phyloP scores from a whole-genome alignment of 2,329 filamentous ascomycete species.

The Fusarium luffae region DNA sequence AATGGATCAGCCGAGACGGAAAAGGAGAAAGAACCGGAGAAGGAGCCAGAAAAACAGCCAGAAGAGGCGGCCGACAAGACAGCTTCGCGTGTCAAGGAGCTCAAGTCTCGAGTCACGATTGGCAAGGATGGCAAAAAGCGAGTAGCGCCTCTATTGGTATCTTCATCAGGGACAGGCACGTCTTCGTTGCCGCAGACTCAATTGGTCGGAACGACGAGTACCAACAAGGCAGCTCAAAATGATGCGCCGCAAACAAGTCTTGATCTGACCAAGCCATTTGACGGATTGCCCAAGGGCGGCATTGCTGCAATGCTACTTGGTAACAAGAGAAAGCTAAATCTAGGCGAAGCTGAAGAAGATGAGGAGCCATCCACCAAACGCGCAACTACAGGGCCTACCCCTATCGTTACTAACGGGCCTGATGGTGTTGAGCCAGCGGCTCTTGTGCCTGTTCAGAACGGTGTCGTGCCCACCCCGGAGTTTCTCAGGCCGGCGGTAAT shows the following conservation, averaged over 20 bases:
- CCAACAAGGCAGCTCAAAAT: conserved; percentile 68
- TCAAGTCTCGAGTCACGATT: conserved; percentile 93
- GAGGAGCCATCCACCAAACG: conserved; percentile 64
- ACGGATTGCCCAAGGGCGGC: conserved; percentile 90
- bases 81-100: conserved; percentile 64
- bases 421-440: conserved; percentile 83
- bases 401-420: conserved; percentile 79
- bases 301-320: conserved; percentile 87
- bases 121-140: conserved; percentile 98
- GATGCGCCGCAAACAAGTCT: conserved; percentile 85
- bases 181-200: conserved; percentile 91
- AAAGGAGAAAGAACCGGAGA: conserved; percentile 51
- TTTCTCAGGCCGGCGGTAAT: conserved; percentile 88
- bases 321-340: conserved; percentile 87
- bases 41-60: conserved; percentile 52
- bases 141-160: conserved; percentile 90
- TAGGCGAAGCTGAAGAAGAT: conserved; percentile 81
- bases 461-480: conserved; percentile 77
- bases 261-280: conserved; percentile 92
- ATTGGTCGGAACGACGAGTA: conserved; percentile 79
- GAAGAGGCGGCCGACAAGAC: conserved; percentile 65
- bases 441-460: conserved; percentile 68
- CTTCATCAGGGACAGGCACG: conserved; percentile 85
- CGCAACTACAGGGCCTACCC: conserved; percentile 73
- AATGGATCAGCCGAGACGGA: conserved; percentile 53